Conservation (phyloP, 2,329 filamentous ascomycete species). For the Meredithiella fracta region DNA sequence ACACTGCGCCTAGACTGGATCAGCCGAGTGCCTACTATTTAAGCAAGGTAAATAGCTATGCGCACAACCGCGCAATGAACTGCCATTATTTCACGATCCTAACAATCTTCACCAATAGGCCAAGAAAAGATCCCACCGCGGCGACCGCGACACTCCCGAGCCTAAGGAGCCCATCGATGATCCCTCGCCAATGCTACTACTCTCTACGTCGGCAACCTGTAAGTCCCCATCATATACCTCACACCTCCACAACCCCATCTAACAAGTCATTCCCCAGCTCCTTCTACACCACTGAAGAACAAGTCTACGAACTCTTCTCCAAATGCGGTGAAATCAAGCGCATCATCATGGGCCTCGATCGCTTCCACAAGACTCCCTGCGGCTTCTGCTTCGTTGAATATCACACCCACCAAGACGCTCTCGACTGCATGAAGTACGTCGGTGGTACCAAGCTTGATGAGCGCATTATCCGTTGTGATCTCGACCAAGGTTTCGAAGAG, state of each 20-base stretch:
- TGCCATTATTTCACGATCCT: slow-evolving; percentile 15
- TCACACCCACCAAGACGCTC: slow-evolving; percentile 89
- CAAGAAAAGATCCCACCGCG: slow-evolving; percentile 31
- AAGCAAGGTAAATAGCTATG: slow-evolving; percentile 46
- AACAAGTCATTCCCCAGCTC: slow-evolving; percentile 36
- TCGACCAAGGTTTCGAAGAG: slow-evolving; percentile 92
- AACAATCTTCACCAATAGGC: slow-evolving; percentile 27
- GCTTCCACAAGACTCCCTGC: slow-evolving; percentile 93
- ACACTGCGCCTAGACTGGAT: slow-evolving; percentile 82
- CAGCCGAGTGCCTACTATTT: slow-evolving; percentile 88
- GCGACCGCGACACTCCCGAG: slow-evolving; percentile 40
- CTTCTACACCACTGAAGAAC: slow-evolving; percentile 97
- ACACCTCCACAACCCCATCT: background rate
- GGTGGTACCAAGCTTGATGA: slow-evolving; percentile 97
- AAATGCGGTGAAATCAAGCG: slow-evolving; percentile 98
- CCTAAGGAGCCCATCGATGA: slow-evolving; percentile 37
- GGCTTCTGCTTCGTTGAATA: slow-evolving; percentile 99
- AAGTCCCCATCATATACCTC: slow-evolving; percentile 17
- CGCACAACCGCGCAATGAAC: slow-evolving; percentile 12
- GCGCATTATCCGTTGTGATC: slow-evolving; percentile 83
- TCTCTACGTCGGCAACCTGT: slow-evolving; percentile 94
- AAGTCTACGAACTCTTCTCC: slow-evolving; percentile 91
- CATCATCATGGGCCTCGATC: slow-evolving; percentile 91
- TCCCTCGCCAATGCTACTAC: slow-evolving; percentile 73
- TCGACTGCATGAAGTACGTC: slow-evolving; percentile 98